These are phyloP conservation scores for Cercophora sp. DNA, from an alignment of 495 filamentous ascomycete species.

Conservation along the genomic window DNA sequence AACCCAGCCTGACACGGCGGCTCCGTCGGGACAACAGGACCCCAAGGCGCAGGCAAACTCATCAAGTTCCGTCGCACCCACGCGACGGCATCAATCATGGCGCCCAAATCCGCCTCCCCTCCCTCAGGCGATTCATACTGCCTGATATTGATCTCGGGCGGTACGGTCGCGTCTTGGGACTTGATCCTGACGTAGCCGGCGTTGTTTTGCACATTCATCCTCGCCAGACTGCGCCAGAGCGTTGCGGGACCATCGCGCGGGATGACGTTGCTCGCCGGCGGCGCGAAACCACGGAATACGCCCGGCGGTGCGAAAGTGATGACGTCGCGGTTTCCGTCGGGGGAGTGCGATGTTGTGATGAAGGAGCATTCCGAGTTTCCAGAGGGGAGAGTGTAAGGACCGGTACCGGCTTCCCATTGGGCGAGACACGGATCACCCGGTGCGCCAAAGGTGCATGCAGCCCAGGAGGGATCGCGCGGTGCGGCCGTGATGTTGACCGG, in stretches of 20 bases:
- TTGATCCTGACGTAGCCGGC: neutral
- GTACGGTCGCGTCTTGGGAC: constrained; percentile 33
- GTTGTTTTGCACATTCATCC: neutral
- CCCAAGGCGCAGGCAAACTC: constrained; percentile 25
- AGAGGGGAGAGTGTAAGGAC: neutral
- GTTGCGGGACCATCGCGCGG: neutral
- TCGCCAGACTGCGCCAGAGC: neutral
- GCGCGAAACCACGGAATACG: constrained; percentile 9
- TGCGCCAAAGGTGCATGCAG: constrained; percentile 20
- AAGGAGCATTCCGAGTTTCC: constrained; percentile 15
- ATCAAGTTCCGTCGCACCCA: constrained; percentile 42
- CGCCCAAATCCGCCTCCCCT: constrained; percentile 32
- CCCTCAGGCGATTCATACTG: constrained; percentile 32
- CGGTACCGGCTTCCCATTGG: neutral
- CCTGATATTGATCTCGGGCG: constrained; percentile 40
- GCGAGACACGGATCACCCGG: constrained; percentile 17
- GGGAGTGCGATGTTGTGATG: constrained; percentile 1
- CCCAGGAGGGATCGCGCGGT: constrained; percentile 11
- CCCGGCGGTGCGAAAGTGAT: constrained; percentile 10
- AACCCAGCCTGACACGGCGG: constrained; percentile 46
- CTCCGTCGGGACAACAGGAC: constrained; percentile 42
- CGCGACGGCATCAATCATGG: constrained; percentile 52
- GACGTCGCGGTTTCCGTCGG: constrained; percentile 1
- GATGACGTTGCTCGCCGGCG: neutral
- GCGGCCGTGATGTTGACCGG: constrained; percentile 15